Conservation (phyloP, 2,329 filamentous ascomycete genomes). For the Colletotrichum godetiae region DNA sequence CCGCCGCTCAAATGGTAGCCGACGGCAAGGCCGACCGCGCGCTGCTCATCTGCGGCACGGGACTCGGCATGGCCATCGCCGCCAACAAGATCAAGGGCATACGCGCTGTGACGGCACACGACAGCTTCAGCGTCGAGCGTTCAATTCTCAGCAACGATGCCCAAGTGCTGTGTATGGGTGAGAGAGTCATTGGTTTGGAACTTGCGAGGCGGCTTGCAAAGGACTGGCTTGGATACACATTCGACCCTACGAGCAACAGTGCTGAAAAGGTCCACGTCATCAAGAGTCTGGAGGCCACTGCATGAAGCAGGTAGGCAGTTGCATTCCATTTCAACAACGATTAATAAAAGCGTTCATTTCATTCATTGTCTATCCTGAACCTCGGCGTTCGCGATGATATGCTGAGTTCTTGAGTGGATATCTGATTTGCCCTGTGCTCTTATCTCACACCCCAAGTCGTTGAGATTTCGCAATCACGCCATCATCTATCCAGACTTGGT, state of each 20-base stretch:
- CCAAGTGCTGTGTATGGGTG: constrained; percentile 87
- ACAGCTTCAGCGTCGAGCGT: constrained; percentile 85
- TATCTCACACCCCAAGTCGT: neutral
- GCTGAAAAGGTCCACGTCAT: constrained; percentile 59
- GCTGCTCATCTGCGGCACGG: constrained; percentile 86
- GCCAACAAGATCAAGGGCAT: constrained; percentile 90
- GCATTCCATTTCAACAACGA: neutral
- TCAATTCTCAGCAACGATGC: constrained; percentile 86
- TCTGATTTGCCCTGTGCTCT: neutral
- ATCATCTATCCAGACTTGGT: too few species aligned
- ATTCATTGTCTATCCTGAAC: too few species aligned
- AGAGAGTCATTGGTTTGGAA: constrained; percentile 85
- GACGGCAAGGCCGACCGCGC: constrained; percentile 79
- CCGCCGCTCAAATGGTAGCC: constrained; percentile 73
- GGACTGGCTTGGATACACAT: constrained; percentile 88
- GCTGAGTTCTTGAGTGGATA: neutral
- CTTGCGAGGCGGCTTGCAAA: constrained; percentile 79
- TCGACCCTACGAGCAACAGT: constrained; percentile 69
- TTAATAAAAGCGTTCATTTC: neutral
- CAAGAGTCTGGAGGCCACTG: constrained; percentile 47
- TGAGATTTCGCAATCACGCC: too few species aligned
- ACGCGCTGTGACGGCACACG: constrained; percentile 89
- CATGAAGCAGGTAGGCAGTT: constrained; percentile 34
- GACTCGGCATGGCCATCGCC: constrained; percentile 87
- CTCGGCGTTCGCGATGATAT: neutral